These are phyloP conservation scores for Penicillium occitanis DNA, from an alignment of 2,329 filamentous ascomycete genomes.

Conservation along the genomic window DNA sequence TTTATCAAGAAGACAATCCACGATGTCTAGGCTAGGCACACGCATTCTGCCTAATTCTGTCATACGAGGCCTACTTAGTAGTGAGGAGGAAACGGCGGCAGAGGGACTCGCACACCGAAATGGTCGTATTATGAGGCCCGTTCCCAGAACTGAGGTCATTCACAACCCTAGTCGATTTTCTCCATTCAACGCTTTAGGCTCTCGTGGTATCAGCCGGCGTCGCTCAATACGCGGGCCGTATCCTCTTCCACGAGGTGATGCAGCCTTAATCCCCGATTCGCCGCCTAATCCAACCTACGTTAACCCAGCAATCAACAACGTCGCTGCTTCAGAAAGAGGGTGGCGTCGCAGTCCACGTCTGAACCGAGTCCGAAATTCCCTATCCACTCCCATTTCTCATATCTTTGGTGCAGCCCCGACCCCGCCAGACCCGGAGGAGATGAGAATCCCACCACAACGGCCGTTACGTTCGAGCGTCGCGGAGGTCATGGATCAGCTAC, in stretches of 20 bases:
- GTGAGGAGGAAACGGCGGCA: conserved; percentile 47
- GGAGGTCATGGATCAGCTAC: conserved; percentile 36
- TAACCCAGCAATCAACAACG: conserved; percentile 29
- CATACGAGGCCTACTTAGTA: conserved; percentile 45
- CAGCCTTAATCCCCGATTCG: conserved; percentile 33
- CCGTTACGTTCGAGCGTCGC: conserved; percentile 32
- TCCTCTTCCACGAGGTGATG: conserved; percentile 39
- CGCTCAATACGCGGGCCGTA: conserved; percentile 43
- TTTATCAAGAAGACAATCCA: conserved; percentile 44
- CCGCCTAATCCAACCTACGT: conserved; percentile 30
- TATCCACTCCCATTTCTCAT: conserved; percentile 45
- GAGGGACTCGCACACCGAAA: conserved; percentile 48
- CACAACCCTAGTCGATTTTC: conserved; percentile 39
- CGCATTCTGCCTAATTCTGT: conserved; percentile 50
- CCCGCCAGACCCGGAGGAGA: conserved; percentile 27
- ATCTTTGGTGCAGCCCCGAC: conserved; percentile 43
- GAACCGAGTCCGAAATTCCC: conserved; percentile 45
- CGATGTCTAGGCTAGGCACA: conserved; percentile 51
- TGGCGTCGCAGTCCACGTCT: conserved; percentile 44
- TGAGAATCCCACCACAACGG: conserved; percentile 31
- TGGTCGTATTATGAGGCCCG: conserved; percentile 41
- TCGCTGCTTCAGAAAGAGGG: conserved; percentile 32
- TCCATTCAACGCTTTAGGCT: conserved; percentile 41
- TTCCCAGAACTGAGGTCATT: conserved; percentile 36
- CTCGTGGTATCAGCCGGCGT: conserved; percentile 42